Base-by-base conservation (phyloP, 139 green algal genomes). In the Coelastrella sp. region DNA sequence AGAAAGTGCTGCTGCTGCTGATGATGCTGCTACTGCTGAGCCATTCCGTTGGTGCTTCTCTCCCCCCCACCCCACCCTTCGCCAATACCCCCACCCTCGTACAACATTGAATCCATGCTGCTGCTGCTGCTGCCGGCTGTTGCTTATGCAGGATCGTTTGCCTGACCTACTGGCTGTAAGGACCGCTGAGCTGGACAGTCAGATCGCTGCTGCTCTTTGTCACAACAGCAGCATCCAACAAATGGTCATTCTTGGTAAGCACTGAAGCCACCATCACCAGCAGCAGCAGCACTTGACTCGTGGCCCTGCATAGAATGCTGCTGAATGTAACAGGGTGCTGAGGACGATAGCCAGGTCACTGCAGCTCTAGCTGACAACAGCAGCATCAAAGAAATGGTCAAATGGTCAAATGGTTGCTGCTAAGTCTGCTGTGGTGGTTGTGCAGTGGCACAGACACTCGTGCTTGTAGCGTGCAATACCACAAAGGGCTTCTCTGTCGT, bases 381-480 rank as follows among this genome's bases (percentile, higher is more conserved):
- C n/a, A n/a, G n/a, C n/a, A n/a, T n/a, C n/a, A n/a, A n/a, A n/a
- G n/a, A n/a, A n/a, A n/a, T n/a, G n/a, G n/a, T n/a, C n/a, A n/a
- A n/a, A n/a, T n/a, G n/a, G n/a, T n/a, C n/a, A n/a, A n/a, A n/a
- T n/a, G n/a, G n/a, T n/a, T n/a, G n/a, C n/a, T n/a, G n/a, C n/a
- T n/a, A n/a, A n/a, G n/a, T n/a, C n/a, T n/a, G n/a, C n/a, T n/a
- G n/a, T n/a, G n/a, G n/a, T n/a, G n/a, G n/a, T n/a, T n/a, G n/a
- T n/a, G n/a, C n/a, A n/a, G n/a, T n/a, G 83, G 83, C 57, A 80
- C 56, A 57, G 83, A 88, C 83, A 88, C 83, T 11, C 66, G 83
- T 73, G 83, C 83, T 4, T 88, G 83, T 66, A 32, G 83, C 20
- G 66, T 88, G 19, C 54, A 59, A 5, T 88, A 68, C 66, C 68